phyloP scores from a whole-genome alignment of 139 green algal species.

The Chlamydomonas incerta region DNA sequence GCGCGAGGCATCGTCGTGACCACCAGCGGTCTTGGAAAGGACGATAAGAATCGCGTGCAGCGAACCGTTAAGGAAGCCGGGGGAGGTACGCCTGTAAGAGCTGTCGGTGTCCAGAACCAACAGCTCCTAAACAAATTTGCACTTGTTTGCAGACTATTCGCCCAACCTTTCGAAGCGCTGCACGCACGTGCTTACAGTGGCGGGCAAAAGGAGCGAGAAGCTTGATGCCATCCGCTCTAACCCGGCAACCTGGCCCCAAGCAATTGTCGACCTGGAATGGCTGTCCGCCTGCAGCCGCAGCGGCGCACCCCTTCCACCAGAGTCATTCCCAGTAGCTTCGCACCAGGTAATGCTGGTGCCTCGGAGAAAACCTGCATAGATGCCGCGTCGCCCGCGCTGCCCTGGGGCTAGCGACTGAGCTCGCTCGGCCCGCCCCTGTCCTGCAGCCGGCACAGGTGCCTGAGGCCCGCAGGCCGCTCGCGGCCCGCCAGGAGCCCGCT shows the following conservation, averaged over 20 bases:
- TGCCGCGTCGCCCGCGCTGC: too few relatives aligned
- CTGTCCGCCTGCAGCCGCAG: background rate
- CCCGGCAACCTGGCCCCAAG: slow-evolving; percentile 15
- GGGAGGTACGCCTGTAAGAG: background rate
- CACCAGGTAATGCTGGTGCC: background rate
- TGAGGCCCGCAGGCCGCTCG: too few relatives aligned
- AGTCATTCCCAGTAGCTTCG: background rate
- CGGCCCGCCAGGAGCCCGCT: background rate
- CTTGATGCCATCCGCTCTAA: background rate
- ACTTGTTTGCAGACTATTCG: slow-evolving; percentile 5
- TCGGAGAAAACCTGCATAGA: background rate
- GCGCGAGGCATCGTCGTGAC: slow-evolving; percentile 15
- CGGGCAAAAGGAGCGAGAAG: background rate
- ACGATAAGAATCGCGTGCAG: background rate
- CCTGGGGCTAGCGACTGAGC: too few relatives aligned
- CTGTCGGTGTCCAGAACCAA: background rate
- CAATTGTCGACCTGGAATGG: background rate
- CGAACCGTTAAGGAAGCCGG: background rate
- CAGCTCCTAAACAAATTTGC: background rate
- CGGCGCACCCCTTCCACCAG: background rate
- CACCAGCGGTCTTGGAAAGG: background rate
- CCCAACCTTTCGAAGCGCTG: slow-evolving; percentile 29
- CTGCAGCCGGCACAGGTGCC: background rate
- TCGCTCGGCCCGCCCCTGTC: too few relatives aligned
- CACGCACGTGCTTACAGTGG: slow-evolving; percentile 1